These are phyloP conservation scores for Ceratopteris richardii DNA, from an alignment of 75 land plant genomes.

Conservation along the genomic window DNA sequence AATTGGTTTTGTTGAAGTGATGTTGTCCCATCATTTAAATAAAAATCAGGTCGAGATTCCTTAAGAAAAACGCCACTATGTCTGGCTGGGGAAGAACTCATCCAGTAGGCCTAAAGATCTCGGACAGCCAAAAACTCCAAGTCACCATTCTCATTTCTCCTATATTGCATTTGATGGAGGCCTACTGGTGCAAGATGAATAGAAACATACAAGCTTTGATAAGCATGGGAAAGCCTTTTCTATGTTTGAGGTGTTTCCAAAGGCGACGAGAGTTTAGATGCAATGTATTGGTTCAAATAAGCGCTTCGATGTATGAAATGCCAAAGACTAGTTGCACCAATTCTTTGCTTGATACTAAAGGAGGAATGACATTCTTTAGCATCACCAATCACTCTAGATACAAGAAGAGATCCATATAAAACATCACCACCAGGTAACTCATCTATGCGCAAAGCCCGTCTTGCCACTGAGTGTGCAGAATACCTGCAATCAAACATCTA, in stretches of 20 bases:
- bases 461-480: conserved; percentile 58
- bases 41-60: too few relatives aligned
- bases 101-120: conserved; percentile 96
- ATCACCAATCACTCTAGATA: background rate
- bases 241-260: conserved; percentile 47
- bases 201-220: conserved; percentile 69
- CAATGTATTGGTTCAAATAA: conserved; percentile 91
- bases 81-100: too few relatives aligned
- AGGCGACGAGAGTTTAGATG: conserved; percentile 87
- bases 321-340: conserved; percentile 77
- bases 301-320: too few relatives aligned
- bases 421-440: conserved; percentile 67
- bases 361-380: background rate
- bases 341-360: conserved; percentile 1
- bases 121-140: conserved; percentile 98
- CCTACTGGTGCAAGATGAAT: conserved; percentile 71
- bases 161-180: conserved; percentile 85
- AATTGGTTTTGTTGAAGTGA: too few relatives aligned
- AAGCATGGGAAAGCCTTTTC: conserved; percentile 91
- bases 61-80: too few relatives aligned
- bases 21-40: too few relatives aligned
- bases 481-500: too few relatives aligned
- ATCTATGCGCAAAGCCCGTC: conserved; percentile 80
- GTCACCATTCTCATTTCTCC: conserved; percentile 85
- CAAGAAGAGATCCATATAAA: conserved; percentile 5